Evolutionary conservation across 768 basidiomycete species (phyloP).

Genomic region (Termitomyces heimii): DNA sequence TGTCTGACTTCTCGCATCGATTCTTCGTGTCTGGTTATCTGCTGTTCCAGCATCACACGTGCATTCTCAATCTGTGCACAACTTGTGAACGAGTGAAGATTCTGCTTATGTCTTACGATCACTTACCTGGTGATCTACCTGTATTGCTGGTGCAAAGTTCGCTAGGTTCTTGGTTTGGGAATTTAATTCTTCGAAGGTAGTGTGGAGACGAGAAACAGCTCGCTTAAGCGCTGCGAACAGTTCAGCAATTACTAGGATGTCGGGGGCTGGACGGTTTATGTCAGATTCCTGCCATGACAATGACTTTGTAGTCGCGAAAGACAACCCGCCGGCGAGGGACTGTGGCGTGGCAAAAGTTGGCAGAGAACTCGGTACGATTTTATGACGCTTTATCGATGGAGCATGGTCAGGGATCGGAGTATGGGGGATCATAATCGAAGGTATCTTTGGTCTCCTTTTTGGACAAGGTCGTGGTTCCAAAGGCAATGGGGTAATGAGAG

Average conservation of each 20-base stretch:
- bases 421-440: conserved; percentile 21
- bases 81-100: conserved; percentile 7
- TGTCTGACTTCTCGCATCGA: conserved; percentile 29
- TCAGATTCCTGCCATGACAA: background rate
- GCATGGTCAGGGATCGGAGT: conserved; percentile 8
- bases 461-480: conserved; percentile 2
- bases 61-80: conserved; percentile 33
- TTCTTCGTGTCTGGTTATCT: conserved; percentile 31
- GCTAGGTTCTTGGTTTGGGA: conserved; percentile 40
- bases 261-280: conserved; percentile 17
- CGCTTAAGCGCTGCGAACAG: conserved; percentile 40
- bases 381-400: background rate
- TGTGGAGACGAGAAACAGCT: conserved; percentile 31
- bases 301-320: background rate
- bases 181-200: conserved; percentile 39
- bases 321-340: background rate
- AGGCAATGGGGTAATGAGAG: conserved; percentile 5
- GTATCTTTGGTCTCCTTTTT: conserved; percentile 14
- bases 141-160: conserved; percentile 36
- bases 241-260: conserved; percentile 37
- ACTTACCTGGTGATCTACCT: conserved; percentile 37
- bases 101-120: background rate
- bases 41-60: conserved; percentile 28
- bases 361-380: conserved; percentile 2
- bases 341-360: conserved; percentile 3